Base-by-base conservation (phyloP, 257 asterid genomes). In the Paulownia fortunei region DNA sequence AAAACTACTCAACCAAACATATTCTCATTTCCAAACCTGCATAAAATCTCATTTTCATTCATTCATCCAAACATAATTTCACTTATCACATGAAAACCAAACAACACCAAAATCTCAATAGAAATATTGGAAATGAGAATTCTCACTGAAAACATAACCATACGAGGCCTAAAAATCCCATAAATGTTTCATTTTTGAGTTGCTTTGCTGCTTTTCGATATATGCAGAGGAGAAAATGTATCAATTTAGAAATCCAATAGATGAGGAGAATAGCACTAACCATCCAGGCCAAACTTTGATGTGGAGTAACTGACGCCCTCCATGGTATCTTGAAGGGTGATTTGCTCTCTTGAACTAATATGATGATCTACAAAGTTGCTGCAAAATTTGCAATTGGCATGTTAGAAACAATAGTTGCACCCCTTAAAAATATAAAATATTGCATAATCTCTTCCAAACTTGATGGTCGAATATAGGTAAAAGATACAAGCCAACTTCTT, bases 341-440 rank as follows among this genome's bases (percentile, higher is more conserved):
- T 96, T 88, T 96, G 99, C 74, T 96, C 99, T 90, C 95, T 92
- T 73, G 98, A 92, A 88, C 99, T 93, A 73, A 93, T 84, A 83
- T 93, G 99, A 88, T 93, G 96, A 87, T 93, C 99, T 21, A 92
- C 96, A 83, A 82, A 93, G 84, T 96, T 90, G 76, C 99, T 96
- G 99, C 90, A 85, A 69, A 74, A 60, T 82, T 70, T 36, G 52
- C 62, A 84, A 58, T 56, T 46, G 82, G 69, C 64, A 77, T 51
- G 80, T 84, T 49, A 84, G 55, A 63, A 46, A 44, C 18, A 67
- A 58, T 13, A 73, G 39, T 42, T 26, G 16, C 18, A 42, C 19
- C 5, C 11, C 5, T n/a, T 4, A 39, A 12, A 75, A 81, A 27
- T 30, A 32, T 36, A 60, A 39, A 36, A 71, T 61, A 68, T 13